phyloP scores from a whole-genome alignment of 495 filamentous ascomycete genomes.

The Sporormia fimetaria region DNA sequence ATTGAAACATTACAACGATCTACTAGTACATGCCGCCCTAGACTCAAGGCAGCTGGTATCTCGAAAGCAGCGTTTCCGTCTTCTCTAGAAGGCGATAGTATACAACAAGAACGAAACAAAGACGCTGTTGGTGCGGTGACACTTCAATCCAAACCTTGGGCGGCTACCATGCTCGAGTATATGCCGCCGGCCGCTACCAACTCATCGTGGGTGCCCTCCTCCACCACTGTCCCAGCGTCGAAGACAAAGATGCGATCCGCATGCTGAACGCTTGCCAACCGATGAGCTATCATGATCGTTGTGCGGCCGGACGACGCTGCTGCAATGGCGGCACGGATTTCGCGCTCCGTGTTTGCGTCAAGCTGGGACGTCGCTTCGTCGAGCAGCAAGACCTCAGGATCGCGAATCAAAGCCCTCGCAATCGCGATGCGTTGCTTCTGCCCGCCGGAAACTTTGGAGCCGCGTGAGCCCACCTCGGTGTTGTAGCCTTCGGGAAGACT shows the following conservation, averaged over 20 bases:
- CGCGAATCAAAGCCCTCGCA: slow-evolving; percentile 26
- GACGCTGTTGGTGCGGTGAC: no score
- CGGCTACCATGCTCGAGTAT: slow-evolving; percentile 26
- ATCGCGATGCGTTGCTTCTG: slow-evolving; percentile 28
- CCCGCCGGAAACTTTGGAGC: slow-evolving; percentile 25
- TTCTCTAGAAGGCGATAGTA: no score
- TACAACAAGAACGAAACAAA: no score
- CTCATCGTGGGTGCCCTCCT: slow-evolving; percentile 24
- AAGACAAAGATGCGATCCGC: slow-evolving; percentile 28
- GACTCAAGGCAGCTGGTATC: no score
- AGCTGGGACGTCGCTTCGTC: slow-evolving; percentile 27
- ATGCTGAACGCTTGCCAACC: slow-evolving; percentile 22
- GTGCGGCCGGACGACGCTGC: slow-evolving; percentile 19
- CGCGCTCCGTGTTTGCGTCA: slow-evolving; percentile 23
- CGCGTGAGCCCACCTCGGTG: slow-evolving; percentile 24
- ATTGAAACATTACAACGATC: no score
- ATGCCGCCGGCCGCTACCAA: slow-evolving; percentile 18
- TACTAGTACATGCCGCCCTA: no score
- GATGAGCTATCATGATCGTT: slow-evolving; percentile 27
- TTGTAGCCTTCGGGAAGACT: slow-evolving; percentile 35
- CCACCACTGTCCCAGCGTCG: slow-evolving; percentile 22
- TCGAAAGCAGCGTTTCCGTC: no score
- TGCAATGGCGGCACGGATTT: slow-evolving; percentile 15
- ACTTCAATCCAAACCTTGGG: slow-evolving; percentile 14
- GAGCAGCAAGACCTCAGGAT: slow-evolving; percentile 27